Conservation (phyloP, 2,329 filamentous ascomycete genomes). For the Colletotrichum truncatum region DNA sequence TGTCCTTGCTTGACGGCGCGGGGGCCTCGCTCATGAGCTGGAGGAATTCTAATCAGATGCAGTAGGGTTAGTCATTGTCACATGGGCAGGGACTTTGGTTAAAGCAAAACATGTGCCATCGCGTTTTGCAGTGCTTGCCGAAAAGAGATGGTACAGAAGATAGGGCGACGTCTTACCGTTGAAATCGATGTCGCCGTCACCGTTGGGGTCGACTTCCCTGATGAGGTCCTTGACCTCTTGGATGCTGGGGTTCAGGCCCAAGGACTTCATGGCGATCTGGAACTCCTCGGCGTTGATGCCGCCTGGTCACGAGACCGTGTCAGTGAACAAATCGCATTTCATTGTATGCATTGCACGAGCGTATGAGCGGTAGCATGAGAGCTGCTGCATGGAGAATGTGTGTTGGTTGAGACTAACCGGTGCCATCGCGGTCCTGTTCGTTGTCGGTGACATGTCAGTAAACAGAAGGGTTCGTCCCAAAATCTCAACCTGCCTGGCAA, state of each 20-base stretch:
- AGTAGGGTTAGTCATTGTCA: background rate
- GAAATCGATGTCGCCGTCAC: conserved; percentile 31
- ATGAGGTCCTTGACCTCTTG: conserved; percentile 33
- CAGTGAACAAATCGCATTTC: background rate
- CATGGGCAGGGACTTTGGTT: background rate
- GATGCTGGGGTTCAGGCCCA: conserved; percentile 32
- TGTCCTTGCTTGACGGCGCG: conserved; percentile 26
- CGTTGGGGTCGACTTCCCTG: conserved; percentile 31
- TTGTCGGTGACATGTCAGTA: conserved; percentile 14
- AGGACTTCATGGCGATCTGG: conserved; percentile 33
- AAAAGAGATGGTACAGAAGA: no score
- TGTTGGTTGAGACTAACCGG: conserved; percentile 20
- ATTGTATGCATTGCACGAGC: background rate
- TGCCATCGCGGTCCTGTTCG: conserved; percentile 31
- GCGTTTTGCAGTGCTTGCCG: no score
- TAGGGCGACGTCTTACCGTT: conserved; percentile 10
- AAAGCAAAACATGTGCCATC: no score
- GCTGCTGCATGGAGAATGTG: background rate
- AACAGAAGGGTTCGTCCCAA: conserved; percentile 24
- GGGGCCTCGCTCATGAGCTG: conserved; percentile 31
- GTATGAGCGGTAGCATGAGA: background rate
- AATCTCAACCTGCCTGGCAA: background rate
- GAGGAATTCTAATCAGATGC: conserved; percentile 26
- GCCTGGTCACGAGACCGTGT: conserved; percentile 12
- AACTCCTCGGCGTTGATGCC: conserved; percentile 32